These are phyloP conservation scores for Pouteria campechiana DNA, from an alignment of 179 eudicot species.

Conservation along the genomic window DNA sequence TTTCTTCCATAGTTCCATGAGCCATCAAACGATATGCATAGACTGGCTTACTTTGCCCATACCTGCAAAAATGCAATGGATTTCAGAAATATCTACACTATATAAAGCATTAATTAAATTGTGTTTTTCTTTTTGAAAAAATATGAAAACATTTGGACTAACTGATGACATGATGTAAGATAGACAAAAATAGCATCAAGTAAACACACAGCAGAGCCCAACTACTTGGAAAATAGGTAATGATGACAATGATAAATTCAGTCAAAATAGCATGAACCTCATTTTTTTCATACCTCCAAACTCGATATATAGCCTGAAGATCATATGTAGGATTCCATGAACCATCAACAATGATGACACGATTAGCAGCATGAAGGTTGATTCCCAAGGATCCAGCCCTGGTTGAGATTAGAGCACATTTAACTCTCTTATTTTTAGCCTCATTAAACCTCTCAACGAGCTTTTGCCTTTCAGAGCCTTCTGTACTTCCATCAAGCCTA, in stretches of 20 bases:
- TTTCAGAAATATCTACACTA: background rate
- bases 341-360: slow-evolving; percentile 91
- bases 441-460: slow-evolving; percentile 81
- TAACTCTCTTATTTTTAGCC: slow-evolving; percentile 68
- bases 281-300: slow-evolving; percentile 57
- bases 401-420: slow-evolving; percentile 86
- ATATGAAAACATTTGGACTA: background rate
- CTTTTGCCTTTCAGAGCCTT: slow-evolving; percentile 76
- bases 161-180: background rate
- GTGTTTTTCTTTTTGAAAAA: background rate
- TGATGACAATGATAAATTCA: no score
- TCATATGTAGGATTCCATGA: slow-evolving; percentile 98
- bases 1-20: slow-evolving; percentile 93
- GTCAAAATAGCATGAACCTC: background rate
- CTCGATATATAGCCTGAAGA: slow-evolving; percentile 97
- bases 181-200: background rate
- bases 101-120: no score
- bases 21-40: slow-evolving; percentile 95
- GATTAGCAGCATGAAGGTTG: slow-evolving; percentile 93
- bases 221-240: no score
- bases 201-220: no score
- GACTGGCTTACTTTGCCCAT: slow-evolving; percentile 94
- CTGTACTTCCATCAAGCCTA: slow-evolving; percentile 93
- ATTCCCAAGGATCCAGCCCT: slow-evolving; percentile 96
- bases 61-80: slow-evolving; percentile 33